Base-by-base conservation (phyloP, 306 rosid species). In the Malus orientalis region DNA sequence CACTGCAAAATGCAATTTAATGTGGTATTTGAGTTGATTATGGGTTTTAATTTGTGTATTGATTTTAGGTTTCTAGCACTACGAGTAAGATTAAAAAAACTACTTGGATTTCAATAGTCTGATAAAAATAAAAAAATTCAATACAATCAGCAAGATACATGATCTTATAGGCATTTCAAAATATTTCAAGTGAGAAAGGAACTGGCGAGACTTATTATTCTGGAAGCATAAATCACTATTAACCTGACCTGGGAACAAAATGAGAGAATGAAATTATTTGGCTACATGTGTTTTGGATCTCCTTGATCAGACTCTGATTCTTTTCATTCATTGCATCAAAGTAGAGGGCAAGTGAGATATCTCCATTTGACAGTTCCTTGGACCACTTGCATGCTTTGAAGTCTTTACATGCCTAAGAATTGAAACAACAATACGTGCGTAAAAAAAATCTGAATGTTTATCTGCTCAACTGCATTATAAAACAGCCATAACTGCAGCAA, bases 301-400 rank as follows among this genome's bases (percentile, higher is more conserved):
- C 89, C 83, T 88, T 66, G 70, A 88, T 75, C 77, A 38, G 58
- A 64, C 79, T 70, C 69, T 57, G 64, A 86, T 86, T 81, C 67
- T 76, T 83, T 62, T 93, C 91, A 76, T 93, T 93, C 83, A 93
- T 83, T 80, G 89, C 87, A 82, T 93, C 98, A 76, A 93, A 93
- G 80, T 89, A 79, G 71, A 83, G 61, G 38, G 98, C 83, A 13
- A 93, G 93, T 13, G 98, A 88, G 62, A 44, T 77, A 75, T 85
- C 93, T 70, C 88, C 90, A 85, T 83, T 91, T 78, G 93, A 85
- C 79, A 91, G 85, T 79, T 76, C 86, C 62, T 38, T 55, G 18
- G 97, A 93, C 98, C 98, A 91, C 71, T 84, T 93, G 80, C 98
- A 93, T 47, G 97, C 97, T 84, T 83, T 62, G 80, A 89, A 93